Evolutionary conservation across 2,329 filamentous ascomycete species (phyloP), one percentile per base, ranked within the genome.

Genomic region (Penicillium nordicum): DNA sequence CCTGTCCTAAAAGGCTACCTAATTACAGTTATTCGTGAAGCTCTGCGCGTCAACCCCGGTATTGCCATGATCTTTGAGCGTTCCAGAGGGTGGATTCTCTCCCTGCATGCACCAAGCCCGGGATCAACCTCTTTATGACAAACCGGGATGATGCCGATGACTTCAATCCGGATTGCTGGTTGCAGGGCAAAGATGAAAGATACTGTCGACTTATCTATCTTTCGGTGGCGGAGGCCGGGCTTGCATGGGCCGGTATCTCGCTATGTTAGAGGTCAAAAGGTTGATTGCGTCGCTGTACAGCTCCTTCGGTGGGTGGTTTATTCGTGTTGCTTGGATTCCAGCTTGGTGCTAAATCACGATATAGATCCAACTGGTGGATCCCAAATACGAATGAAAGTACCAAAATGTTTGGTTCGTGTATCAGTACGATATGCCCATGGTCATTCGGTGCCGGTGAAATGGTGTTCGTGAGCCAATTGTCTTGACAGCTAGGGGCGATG

Each of bases 351-450:
- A 69, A 83, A 16, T 51, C 11, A 23, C 21, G 59, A 69, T 83
- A 79, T 63, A 80, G 43, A 79, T 85, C 59, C 73, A 80, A 66
- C 72, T 84, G 27, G 76, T 79, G n/a, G 73, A 80, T 55, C 80
- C 80, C 0, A 74, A 75, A 10, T 74, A 78, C 41, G 75, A 79
- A 50, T 72, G 84, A 61, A 77, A 76, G 57, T 80, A 81, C n/a
- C 78, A 81, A 52, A 78, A 82, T 21, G 83, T 81, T 4, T 85
- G 84, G 68, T 85, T 86, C 63, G 82, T 85, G 10, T 81, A 84
- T 10, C 83, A 85, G 67, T 74, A 79, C 48, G 82, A 83, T 0
- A 64, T 85, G 57, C 76, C 83, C 46, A 81, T 84, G 50, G 54
- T 56, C 5, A 56, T 65, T 34, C 52, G 40, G n/a, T 59, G 50